Base-by-base conservation (phyloP, 345 rosid species). In the Anastatica hierochuntica region DNA sequence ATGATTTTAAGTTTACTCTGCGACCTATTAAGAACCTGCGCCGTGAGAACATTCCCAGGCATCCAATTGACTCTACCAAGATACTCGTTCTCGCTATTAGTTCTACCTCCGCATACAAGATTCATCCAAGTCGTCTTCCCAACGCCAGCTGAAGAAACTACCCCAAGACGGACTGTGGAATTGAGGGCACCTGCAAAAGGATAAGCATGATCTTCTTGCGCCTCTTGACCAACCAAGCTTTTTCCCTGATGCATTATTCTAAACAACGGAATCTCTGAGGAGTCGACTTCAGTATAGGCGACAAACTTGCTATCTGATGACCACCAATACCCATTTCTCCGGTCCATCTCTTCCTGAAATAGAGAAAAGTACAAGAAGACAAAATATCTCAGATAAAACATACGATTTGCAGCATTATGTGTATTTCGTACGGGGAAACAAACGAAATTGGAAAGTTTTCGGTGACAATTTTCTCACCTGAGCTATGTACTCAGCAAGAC, bases 161-260 rank as follows among this genome's bases (percentile, higher is more conserved):
- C 94, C 49, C 95, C 98, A 11, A 90, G 90, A 49, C 82, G 79
- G 51, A 84, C 88, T 58, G 76, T 79, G 58, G 76, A 95, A 72
- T 92, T 92, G 48, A 76, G 75, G 73, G 92, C 81, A 66, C 98
- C 98, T n/a, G 88, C 78, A 47, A 90, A 90, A 41, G 98, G 98
- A 62, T 90, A 87, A 43, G 95, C 84, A 69, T 90, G 96, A 53
- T 90, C 98, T 76, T 90, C 95, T 66, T 82, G 81, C 29, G 94
- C 84, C 30, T 90, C 88, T 31, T 63, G 45, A 67, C 95, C 90
- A 41, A 87, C 95, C 14, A 77, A 74, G 63, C 75, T 74, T 72
- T 84, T 84, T 2, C 98, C 95, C 58, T 83, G 98, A 69, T 92
- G 98, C 98, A 92, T 81, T 53, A 92, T 92, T 80, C 98, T 81